A percentile compares a stretch with the other conserved stretches of the same genome.
Evolutionary conservation across 768 basidiomycete species (phyloP).

Genomic region (Trichaptum fuscoviolaceum): DNA sequence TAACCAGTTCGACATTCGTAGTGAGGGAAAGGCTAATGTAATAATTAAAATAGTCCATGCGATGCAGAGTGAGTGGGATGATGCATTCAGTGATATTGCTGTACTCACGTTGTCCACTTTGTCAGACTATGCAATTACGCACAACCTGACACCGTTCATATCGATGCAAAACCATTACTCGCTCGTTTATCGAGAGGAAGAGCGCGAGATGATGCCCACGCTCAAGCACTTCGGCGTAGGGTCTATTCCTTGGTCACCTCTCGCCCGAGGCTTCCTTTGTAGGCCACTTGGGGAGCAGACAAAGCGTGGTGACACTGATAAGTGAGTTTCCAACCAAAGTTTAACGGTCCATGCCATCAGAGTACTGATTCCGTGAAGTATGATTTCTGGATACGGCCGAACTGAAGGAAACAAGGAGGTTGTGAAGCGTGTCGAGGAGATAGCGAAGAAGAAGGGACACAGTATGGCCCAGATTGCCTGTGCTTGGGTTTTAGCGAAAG

Average conservation of each 20-base stretch:
- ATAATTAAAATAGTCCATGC: conserved; percentile 34
- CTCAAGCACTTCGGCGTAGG: conserved; percentile 52
- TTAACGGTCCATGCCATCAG: neutral
- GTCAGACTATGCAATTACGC: conserved; percentile 53
- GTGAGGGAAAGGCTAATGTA: neutral
- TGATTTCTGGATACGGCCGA: conserved; percentile 17
- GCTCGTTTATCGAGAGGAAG: conserved; percentile 60
- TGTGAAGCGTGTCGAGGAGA: conserved; percentile 44
- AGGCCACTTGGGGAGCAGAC: conserved; percentile 36
- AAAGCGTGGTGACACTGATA: conserved; percentile 33
- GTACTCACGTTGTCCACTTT: neutral
- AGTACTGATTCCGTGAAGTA: conserved; percentile 8
- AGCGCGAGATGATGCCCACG: conserved; percentile 58
- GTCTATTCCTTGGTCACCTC: conserved; percentile 55
- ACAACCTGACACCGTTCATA: conserved; percentile 57
- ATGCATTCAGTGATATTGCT: neutral
- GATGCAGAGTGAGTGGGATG: conserved; percentile 42
- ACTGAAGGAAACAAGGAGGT: conserved; percentile 28
- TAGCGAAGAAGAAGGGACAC: conserved; percentile 45
- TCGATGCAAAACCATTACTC: conserved; percentile 68
- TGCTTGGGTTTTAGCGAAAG: conserved; percentile 45
- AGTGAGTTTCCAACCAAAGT: conserved; percentile 16
- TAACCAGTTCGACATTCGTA: neutral
- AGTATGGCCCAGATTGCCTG: conserved; percentile 55
- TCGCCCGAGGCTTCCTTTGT: conserved; percentile 46